Evolutionary conservation across 495 filamentous ascomycete species (phyloP).

Genomic region (Aspergillus nanangensis): DNA sequence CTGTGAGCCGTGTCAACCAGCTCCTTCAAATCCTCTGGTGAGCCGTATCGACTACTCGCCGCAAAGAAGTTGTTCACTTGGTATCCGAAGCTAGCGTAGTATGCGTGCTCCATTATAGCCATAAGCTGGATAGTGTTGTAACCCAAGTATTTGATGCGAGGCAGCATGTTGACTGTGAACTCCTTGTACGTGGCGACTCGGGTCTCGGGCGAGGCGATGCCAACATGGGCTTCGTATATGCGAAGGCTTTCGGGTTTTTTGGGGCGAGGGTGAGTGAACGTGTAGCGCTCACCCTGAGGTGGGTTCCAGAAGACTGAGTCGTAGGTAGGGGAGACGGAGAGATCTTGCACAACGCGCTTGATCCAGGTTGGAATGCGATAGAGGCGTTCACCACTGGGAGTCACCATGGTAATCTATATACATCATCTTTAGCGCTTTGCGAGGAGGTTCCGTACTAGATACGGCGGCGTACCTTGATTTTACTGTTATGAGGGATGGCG

Average conservation of each 20-base stretch:
- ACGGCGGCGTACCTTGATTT: constrained; percentile 92
- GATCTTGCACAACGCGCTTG: constrained; percentile 90
- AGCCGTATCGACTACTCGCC: constrained; percentile 90
- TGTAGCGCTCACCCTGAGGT: constrained; percentile 65
- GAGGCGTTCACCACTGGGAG: constrained; percentile 71
- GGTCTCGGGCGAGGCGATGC: constrained; percentile 89
- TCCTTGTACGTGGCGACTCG: constrained; percentile 92
- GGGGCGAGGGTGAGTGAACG: constrained; percentile 77
- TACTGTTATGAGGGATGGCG: constrained; percentile 86
- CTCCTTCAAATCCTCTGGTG: constrained; percentile 93
- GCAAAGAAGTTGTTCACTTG: constrained; percentile 99
- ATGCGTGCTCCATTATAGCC: constrained; percentile 99
- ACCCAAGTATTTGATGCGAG: constrained; percentile 82
- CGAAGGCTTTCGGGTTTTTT: constrained; percentile 80
- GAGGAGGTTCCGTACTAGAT: neutral
- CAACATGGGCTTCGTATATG: constrained; percentile 97
- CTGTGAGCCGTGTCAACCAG: constrained; percentile 92
- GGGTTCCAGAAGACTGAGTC: constrained; percentile 98
- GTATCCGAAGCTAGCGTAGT: constrained; percentile 98
- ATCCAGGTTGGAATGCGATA: constrained; percentile 96
- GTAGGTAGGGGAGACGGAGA: constrained; percentile 81
- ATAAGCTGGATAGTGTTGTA: constrained; percentile 99
- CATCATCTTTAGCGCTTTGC: constrained; percentile 15
- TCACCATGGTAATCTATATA: constrained; percentile 74
- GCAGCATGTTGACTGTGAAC: constrained; percentile 88